A percentile compares a stretch with the other conserved stretches of the same genome.
Conservation (phyloP, 2,329 filamentous ascomycete genomes). For the Fusarium succisae region DNA sequence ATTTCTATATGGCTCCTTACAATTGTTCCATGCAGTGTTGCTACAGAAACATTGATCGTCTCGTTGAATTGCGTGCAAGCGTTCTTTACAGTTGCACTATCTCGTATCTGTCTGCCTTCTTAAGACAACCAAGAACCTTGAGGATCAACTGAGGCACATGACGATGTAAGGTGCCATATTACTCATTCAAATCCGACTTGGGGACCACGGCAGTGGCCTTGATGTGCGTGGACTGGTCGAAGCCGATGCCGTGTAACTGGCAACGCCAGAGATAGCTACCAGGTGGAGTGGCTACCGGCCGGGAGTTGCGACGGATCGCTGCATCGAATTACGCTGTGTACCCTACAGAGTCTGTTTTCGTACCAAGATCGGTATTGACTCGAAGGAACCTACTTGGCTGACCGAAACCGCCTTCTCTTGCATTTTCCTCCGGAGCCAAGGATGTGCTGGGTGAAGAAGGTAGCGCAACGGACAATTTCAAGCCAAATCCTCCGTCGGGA, state of each 20-base stretch:
- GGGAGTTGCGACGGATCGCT: neutral
- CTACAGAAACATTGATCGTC: neutral
- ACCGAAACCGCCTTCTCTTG: neutral
- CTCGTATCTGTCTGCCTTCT: constrained; percentile 20
- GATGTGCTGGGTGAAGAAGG: neutral
- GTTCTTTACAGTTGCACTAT: constrained; percentile 12
- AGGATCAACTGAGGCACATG: constrained; percentile 26
- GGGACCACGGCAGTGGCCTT: neutral
- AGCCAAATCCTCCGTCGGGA: neutral
- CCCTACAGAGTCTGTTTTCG: neutral
- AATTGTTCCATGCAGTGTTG: neutral
- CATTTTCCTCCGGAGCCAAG: neutral
- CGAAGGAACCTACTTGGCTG: neutral
- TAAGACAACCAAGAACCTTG: constrained; percentile 19
- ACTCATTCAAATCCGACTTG: neutral
- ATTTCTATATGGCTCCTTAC: neutral
- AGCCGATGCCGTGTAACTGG: constrained; percentile 32
- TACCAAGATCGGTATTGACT: constrained; percentile 8
- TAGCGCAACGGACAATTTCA: neutral
- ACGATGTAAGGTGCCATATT: constrained; percentile 22
- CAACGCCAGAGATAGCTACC: neutral
- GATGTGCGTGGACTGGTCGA: constrained; percentile 14
- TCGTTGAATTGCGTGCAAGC: constrained; percentile 6
- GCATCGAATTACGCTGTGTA: constrained; percentile 12
- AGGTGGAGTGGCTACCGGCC: constrained; percentile 1